Conservation (phyloP, 2,329 filamentous ascomycete species). For the Aspergillus sp. region DNA sequence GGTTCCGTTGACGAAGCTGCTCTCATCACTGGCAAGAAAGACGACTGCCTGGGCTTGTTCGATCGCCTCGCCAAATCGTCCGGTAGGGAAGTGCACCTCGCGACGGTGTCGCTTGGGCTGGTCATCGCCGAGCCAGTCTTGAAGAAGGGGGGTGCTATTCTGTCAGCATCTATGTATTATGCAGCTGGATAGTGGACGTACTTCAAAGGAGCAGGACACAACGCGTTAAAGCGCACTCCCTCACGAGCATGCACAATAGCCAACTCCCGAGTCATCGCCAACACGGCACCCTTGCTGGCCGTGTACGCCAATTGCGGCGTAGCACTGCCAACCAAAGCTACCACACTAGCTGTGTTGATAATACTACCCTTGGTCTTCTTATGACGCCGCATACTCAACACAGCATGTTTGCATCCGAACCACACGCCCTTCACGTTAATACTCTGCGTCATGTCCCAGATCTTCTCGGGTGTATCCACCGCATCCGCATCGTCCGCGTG, state of each 20-base stretch:
- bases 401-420: conserved; percentile 90
- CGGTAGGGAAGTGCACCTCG: conserved; percentile 84
- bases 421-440: conserved; percentile 99
- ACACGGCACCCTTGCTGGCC: conserved; percentile 85
- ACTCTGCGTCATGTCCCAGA: conserved; percentile 89
- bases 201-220: conserved; percentile 89
- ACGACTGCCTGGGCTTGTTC: conserved; percentile 88
- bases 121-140: conserved; percentile 92
- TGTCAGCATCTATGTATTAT: not conserved
- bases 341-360: conserved; percentile 89
- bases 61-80: conserved; percentile 86
- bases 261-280: conserved; percentile 84
- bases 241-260: conserved; percentile 90
- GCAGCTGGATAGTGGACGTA: conserved; percentile 22
- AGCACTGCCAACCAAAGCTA: conserved; percentile 79
- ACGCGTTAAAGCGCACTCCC: conserved; percentile 81
- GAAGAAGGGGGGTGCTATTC: conserved; percentile 72
- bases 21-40: conserved; percentile 82
- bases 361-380: conserved; percentile 74
- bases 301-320: conserved; percentile 91
- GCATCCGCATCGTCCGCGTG: conserved; percentile 77
- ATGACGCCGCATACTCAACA: conserved; percentile 73
- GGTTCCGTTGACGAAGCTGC: conserved; percentile 81
- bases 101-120: conserved; percentile 72
- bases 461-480: conserved; percentile 76